Base-by-base conservation (phyloP, 1,284 basidiomycete species). In the Puccinia brachypodii region DNA sequence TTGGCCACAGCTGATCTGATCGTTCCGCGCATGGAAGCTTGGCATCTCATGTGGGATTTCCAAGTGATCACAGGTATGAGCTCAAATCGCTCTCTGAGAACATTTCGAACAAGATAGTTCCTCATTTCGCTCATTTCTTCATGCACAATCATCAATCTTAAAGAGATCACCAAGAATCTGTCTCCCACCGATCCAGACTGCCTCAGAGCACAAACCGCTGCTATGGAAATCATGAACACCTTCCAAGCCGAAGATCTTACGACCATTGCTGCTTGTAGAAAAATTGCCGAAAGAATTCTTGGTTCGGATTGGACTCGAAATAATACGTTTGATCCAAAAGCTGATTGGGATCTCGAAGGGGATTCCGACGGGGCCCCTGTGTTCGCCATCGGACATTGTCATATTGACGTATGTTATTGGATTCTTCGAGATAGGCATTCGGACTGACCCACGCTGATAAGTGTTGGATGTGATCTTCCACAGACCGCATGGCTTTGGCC, bases 141-240 rank as follows among this genome's bases (percentile, higher is more conserved):
- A n/a, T n/a, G n/a, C n/a, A n/a, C n/a, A n/a, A n/a, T n/a, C n/a
- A n/a, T 42, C 9, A 11, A 44, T 22, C 94, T 93, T 22, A 98
- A 98, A 86, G 91, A 92, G 83, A 96, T 98, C 84, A 95, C 96
- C 91, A 96, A 96, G 84, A 89, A 90, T 0, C 94, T 95, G 87
- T 88, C 90, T 78, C 88, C 89, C 74, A 90, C 90, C 1, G 53
- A 40, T 22, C 71, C 72, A 19, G 53, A 14, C 25, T 74, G 91
- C 93, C 84, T 86, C 89, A 22, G 87, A 89, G n/a, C 79, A 2
- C 79, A 81, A 81, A 73, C 72, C 19, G 72, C 75, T 13, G 79
- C 72, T 28, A 81, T 81, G 79, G 72, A 81, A n/a, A 81, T 81
- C 19, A 89, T 89, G 50, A 83, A 85, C 72, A 74, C 84, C 3